phyloP scores from a whole-genome alignment of 106 monocot species.

The Apostasia shenzhenica region DNA sequence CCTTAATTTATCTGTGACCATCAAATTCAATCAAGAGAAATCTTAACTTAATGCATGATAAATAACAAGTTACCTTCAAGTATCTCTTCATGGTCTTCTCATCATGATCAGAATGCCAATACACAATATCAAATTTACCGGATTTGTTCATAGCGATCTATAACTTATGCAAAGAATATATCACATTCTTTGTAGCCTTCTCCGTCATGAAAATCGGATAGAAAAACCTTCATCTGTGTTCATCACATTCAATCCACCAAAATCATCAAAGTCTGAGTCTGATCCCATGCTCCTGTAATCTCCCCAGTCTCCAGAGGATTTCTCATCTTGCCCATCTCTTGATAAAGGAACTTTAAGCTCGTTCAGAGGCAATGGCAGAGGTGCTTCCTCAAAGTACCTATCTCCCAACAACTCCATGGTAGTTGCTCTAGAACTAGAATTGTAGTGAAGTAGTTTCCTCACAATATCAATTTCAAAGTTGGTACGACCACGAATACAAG shows the following conservation, averaged over 20 bases:
- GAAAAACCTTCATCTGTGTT: slow-evolving; percentile 53
- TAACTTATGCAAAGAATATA: slow-evolving; percentile 1
- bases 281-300: slow-evolving; percentile 23
- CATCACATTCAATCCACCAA: slow-evolving; percentile 49
- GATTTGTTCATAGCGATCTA: background rate
- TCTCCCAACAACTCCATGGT: slow-evolving; percentile 58
- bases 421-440: slow-evolving; percentile 48
- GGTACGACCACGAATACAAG: slow-evolving; percentile 37
- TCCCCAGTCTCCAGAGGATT: slow-evolving; percentile 40
- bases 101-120: too few species aligned
- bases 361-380: slow-evolving; percentile 38
- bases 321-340: slow-evolving; percentile 46
- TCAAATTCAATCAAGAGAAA: too few species aligned
- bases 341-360: slow-evolving; percentile 53
- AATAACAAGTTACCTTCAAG: too few species aligned
- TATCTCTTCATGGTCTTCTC: too few species aligned
- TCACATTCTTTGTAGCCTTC: background rate
- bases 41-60: too few species aligned
- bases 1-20: too few species aligned
- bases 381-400: slow-evolving; percentile 60
- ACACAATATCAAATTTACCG: background rate
- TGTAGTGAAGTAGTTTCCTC: slow-evolving; percentile 48
- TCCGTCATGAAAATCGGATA: slow-evolving; percentile 30
- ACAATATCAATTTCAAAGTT: slow-evolving; percentile 46
- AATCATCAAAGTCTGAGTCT: slow-evolving; percentile 63